phyloP scores from a whole-genome alignment of 345 rosid species.

The Corymbia maculata region DNA sequence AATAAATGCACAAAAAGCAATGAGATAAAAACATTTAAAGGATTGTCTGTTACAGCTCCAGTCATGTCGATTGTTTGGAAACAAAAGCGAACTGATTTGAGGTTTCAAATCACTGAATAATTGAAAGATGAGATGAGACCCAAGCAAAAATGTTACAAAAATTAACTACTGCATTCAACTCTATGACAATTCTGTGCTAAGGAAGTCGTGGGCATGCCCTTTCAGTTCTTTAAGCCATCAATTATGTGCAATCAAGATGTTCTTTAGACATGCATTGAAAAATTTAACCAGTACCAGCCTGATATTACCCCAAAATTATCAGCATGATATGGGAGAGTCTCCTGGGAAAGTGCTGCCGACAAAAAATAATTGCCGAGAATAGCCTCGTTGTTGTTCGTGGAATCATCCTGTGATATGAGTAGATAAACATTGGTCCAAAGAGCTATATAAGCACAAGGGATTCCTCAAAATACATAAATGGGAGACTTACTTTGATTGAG shows the following conservation, averaged over 20 bases:
- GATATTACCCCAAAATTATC: slow-evolving; percentile 33
- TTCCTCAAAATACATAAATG: neutral
- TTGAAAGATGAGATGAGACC: neutral
- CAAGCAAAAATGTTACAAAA: neutral
- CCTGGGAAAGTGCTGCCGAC: slow-evolving; percentile 61
- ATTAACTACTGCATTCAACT: neutral
- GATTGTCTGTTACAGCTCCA: neutral
- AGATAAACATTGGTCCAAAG: neutral
- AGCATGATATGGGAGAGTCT: slow-evolving; percentile 58
- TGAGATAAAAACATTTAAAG: neutral
- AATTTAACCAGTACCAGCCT: neutral
- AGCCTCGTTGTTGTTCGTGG: slow-evolving; percentile 40
- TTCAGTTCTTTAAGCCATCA: neutral
- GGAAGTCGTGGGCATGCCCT: neutral
- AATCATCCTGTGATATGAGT: slow-evolving; percentile 40
- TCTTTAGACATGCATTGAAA: neutral
- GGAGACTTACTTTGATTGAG: slow-evolving; percentile 46
- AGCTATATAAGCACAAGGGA: neutral
- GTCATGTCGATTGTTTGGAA: neutral
- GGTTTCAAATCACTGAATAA: neutral
- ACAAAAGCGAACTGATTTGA: neutral
- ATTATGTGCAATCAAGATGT: neutral
- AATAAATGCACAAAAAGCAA: neutral
- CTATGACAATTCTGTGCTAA: neutral
- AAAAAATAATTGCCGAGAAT: slow-evolving; percentile 47